Base-by-base conservation (phyloP, 176 grass and related monocot species). In the Melocanna baccifera region DNA sequence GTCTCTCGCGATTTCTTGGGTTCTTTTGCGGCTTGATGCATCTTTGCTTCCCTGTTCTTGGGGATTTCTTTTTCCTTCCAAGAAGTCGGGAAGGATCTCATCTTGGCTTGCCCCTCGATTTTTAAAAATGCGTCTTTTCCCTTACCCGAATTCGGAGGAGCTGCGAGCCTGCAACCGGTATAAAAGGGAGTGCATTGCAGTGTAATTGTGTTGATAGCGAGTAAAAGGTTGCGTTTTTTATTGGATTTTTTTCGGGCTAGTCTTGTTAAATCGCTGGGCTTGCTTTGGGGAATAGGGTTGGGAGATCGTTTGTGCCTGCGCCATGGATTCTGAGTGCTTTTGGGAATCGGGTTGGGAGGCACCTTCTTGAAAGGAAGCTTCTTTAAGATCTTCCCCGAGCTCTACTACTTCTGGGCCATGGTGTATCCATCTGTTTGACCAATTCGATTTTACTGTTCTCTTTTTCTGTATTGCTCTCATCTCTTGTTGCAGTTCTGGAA, bases 121-220 rank as follows among this genome's bases (percentile, higher is more conserved):
- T 14, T 62, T 36, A 77, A 78, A 78, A 75, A 76, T 39, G 57
- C 65, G 4, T 36, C 34, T 64, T 84, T 71, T 59, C 45, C 4
- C 2, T 20, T 40, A 2, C 75, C 5, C 12, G 12, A 12, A 7
- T 51, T 75, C 19, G 36, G 12, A 68, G 48, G 28, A 66, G 65
- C 23, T 57, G 57, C 57, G 18, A 46, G 36, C 22, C 36, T 29
- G 23, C 39, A 78, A 62, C 36, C 40, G 13, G 23, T 70, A 41
- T n/a, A 28, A 81, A 81, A 37, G 3, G 12, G 18, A 46, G 77
- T 51, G 28, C 26, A 8, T 65, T 55, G 4, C 11, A 22, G 50
- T 36, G 72, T 75, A 55, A 3, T 3, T 37, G 3, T 3, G 16
- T 55, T 18, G 62, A 20, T 30, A 65, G 16, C 25, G 42, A 64